Conservation (phyloP, 345 rosid species). For the Populus tremula region DNA sequence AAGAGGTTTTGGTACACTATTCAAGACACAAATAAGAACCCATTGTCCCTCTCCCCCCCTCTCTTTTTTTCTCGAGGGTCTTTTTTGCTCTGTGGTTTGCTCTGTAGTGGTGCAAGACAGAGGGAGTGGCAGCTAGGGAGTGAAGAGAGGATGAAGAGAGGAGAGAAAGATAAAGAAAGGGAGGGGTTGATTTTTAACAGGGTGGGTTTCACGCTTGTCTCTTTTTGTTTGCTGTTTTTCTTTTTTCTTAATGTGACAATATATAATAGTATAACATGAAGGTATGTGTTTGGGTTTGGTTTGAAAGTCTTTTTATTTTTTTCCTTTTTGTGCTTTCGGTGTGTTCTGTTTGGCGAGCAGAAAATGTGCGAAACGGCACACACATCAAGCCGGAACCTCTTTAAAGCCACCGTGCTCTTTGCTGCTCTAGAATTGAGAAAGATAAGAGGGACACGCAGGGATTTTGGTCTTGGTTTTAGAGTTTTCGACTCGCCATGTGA, state of each 20-base stretch:
- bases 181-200: constrained; percentile 38
- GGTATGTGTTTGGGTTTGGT: constrained; percentile 1
- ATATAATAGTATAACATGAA: neutral
- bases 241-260: neutral
- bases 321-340: constrained; percentile 42
- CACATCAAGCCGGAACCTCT: constrained; percentile 43
- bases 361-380: constrained; percentile 34
- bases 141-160: constrained; percentile 18
- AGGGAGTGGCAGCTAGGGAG: constrained; percentile 16
- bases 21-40: constrained; percentile 20
- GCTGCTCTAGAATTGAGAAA: constrained; percentile 1
- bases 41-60: neutral
- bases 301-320: constrained; percentile 4
- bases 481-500: neutral
- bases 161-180: constrained; percentile 24
- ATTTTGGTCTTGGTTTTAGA: neutral
- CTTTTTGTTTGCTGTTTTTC: constrained; percentile 25
- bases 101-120: constrained; percentile 7
- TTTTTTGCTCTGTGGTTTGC: constrained; percentile 6
- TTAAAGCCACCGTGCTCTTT: constrained; percentile 16
- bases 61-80: constrained; percentile 18
- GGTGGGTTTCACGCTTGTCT: constrained; percentile 57
- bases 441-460: neutral
- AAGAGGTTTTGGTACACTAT: constrained; percentile 15
- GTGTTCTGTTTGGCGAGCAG: constrained; percentile 36